These are phyloP conservation scores for Neurospora sp. DNA, from an alignment of 495 filamentous ascomycete genomes.

Conservation along the genomic window DNA sequence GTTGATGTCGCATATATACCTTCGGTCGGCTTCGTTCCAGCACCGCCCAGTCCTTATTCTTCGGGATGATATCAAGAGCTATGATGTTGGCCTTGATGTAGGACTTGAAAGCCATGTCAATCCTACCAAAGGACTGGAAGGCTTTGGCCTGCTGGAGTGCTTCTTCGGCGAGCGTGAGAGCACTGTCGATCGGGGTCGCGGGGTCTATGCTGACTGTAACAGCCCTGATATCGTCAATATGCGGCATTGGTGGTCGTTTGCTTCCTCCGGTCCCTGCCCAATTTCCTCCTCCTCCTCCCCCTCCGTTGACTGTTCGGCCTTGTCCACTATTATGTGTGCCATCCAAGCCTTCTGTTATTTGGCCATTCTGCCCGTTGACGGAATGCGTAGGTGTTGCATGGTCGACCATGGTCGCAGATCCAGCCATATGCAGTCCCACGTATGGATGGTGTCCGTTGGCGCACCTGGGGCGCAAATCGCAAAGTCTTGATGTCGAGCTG, in stretches of 20 bases:
- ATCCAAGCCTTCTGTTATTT: background rate
- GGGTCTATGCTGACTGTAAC: slow-evolving; percentile 34
- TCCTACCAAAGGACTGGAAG: slow-evolving; percentile 40
- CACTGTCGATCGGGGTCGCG: slow-evolving; percentile 34
- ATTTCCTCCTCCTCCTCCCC: background rate
- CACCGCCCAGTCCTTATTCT: slow-evolving; percentile 28
- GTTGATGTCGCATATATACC: slow-evolving; percentile 32
- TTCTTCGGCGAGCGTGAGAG: slow-evolving; percentile 40
- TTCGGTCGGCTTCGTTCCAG: slow-evolving; percentile 13
- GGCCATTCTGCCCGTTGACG: background rate
- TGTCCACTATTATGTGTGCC: background rate
- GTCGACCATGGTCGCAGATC: slow-evolving; percentile 12
- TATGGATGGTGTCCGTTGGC: background rate
- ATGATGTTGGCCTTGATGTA: slow-evolving; percentile 75
- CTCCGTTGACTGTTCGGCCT: background rate
- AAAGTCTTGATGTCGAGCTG: background rate
- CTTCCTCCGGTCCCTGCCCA: slow-evolving; percentile 5
- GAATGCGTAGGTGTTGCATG: slow-evolving; percentile 8
- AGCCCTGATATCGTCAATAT: slow-evolving; percentile 63
- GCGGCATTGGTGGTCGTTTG: slow-evolving; percentile 43
- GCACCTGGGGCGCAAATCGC: background rate
- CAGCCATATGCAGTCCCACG: slow-evolving; percentile 6
- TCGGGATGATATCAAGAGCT: slow-evolving; percentile 51
- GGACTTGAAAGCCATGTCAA: slow-evolving; percentile 47
- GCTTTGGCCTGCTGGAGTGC: slow-evolving; percentile 43